Base-by-base conservation (phyloP, 352 stramenopile species). In the Pythium volutum region DNA sequence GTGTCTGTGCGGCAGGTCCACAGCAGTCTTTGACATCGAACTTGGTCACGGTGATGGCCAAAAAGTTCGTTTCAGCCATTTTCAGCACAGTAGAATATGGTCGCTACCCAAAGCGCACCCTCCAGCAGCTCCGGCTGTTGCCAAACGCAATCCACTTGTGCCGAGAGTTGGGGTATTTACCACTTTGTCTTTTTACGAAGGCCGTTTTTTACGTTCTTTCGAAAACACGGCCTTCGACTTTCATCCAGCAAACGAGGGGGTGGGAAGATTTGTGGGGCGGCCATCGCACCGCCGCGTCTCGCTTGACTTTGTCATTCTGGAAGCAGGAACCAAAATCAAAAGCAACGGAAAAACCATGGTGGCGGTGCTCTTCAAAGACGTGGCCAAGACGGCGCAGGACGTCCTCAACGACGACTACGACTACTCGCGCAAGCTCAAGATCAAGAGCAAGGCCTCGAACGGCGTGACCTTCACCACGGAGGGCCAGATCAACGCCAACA, bases 341-440 rank as follows among this genome's bases (percentile, higher is more conserved):
- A 15, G 22, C 31, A 50, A 51, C n/a, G 42, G 27, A 46, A 36
- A 26, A 29, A 66, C 20, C 15, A 87, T 75, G 63, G 70, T 86
- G 59, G 81, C 77, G 36, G 74, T 85, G 69, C 70, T 89, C 59
- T 93, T 80, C 80, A 93, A 91, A 72, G 81, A 93, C 58, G 61
- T 93, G 56, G 74, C 80, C 62, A 91, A 91, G 82, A 88, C 78
- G 55, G 84, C 84, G 16, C 69, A 85, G 58, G 77, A 91, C 56
- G 75, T 88, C 43, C 82, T 94, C 42, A 79, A 79, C 49, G 87
- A 95, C 52, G 87, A 95, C 80, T 95, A 95, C 62, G 87, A 95
- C 78, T 95, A 86, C 76, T 90, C 78, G 51, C 87, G 87, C 71
- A 95, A 95, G 87, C 79, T 95, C 62, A 95, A 95, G 77, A 79